These are phyloP conservation scores for Sporisorium exsertum DNA, from an alignment of 1,284 basidiomycete genomes.

Conservation along the genomic window DNA sequence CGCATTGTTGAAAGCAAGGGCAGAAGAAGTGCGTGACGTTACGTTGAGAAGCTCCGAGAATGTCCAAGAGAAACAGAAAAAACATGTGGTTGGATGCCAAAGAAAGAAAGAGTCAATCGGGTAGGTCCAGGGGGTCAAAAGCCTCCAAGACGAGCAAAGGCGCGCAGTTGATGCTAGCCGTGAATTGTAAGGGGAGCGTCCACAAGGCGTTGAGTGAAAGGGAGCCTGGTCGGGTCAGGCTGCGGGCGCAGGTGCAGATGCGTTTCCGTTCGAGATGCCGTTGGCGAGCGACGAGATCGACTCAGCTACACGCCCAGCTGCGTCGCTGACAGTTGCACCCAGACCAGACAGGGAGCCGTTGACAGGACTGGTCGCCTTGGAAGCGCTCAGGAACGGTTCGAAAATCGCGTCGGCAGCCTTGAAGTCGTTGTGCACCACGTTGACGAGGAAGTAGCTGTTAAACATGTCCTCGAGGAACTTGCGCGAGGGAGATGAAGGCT, in stretches of 20 bases:
- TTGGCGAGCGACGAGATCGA: conserved; percentile 40
- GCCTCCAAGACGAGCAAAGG: conserved; percentile 1
- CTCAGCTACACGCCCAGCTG: conserved; percentile 17
- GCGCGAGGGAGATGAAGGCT: conserved; percentile 49
- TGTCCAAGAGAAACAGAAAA: conserved; percentile 31
- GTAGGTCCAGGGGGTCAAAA: not conserved
- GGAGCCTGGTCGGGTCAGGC: conserved; percentile 3
- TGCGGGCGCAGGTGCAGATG: conserved; percentile 20
- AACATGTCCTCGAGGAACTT: conserved; percentile 62
- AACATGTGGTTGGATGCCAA: conserved; percentile 12
- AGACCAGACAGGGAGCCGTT: conserved; percentile 27
- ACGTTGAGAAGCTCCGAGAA: conserved; percentile 43
- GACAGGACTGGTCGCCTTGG: conserved; percentile 6
- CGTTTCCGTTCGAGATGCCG: conserved; percentile 28
- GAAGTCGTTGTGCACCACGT: conserved; percentile 68
- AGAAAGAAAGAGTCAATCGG: not conserved
- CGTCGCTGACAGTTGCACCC: conserved; percentile 24
- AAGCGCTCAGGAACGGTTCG: conserved; percentile 56
- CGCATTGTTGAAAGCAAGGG: conserved; percentile 54
- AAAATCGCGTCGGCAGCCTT: conserved; percentile 65
- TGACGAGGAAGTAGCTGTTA: conserved; percentile 65
- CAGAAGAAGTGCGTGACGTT: conserved; percentile 46
- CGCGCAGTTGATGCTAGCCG: conserved; percentile 47
- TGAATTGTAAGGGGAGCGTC: not conserved
- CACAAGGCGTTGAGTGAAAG: not conserved